Evolutionary conservation across 148 eudicot genomes (phyloP), one percentile per base, ranked within the genome.

Genomic region (Chenopodium album): DNA sequence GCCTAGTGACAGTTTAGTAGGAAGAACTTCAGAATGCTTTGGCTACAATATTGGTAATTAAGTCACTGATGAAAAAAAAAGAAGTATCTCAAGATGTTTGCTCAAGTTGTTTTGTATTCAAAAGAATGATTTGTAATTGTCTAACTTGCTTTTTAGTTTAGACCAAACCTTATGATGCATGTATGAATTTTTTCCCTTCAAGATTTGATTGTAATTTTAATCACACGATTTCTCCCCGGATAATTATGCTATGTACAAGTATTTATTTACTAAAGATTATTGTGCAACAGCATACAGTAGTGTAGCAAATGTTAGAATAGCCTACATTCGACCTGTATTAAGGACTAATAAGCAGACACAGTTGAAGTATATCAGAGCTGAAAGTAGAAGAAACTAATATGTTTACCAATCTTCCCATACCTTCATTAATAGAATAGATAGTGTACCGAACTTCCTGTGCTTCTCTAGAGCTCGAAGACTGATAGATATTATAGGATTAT

Each of bases 101-200:
- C 50, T 71, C 54, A 56, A 59, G 75, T 70, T 80, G 54, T 48
- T 79, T 66, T 74, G 73, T 34, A 54, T 37, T 31, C 65, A 31
- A 34, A 74, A 44, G 41, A 19, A 64, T 11, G 60, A 73, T 71
- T 26, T 75, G 82, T 50, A 60, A 59, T 69, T 62, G 9, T 75
- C 63, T 79, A 75, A 75, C 48, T 74, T 68, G 85, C 77, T 66
- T 73, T 14, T 9, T 48, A 79, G 85, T 54, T 60, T 79, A 83
- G 79, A 46, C 19, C 47, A 14, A 67, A 79, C 65, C 79, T 79
- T 52, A 56, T 75, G 31, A 54, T 77, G 75, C 76, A 68, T 84
- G 82, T 79, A 79, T 59, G 32, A 67, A 62, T 19, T 80, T 47
- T 83, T 73, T 64, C 23, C 41, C 69, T 54, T 19, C 71, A 79